Base-by-base conservation (phyloP, 768 basidiomycete species). In the Pisolithus microcarpus region DNA sequence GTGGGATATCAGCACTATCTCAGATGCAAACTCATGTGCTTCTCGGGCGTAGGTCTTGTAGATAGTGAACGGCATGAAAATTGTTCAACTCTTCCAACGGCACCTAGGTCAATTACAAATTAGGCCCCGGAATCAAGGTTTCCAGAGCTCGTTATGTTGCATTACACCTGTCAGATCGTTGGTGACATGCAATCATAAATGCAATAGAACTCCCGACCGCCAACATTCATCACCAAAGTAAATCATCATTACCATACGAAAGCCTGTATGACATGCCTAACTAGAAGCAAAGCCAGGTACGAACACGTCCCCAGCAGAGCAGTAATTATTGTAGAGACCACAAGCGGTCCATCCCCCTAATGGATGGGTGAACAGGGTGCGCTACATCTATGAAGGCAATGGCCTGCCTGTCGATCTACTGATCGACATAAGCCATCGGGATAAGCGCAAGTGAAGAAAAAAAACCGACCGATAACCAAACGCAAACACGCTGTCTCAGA, bases 1-100 rank as follows among this genome's bases (percentile, higher is more conserved):
- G 62, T 98, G 94, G 94, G 80, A 75, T 47, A 78, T 95, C 16
- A 85, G 90, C 58, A 47, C 52, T 5, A 56, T 59, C 42, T n/a
- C 48, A 2, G 43, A 45, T 3, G 39, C 43, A 4, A 23, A 44
- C 34, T 34, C 34, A 1, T 4, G 5, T 11, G 13, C 34, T 13
- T 10, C 13, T 34, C 13, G 15, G 34, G 13, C 13, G 13, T 34
- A 11, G 34, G 11, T 11, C 13, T 34, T 4, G 34, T 34, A 34
- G 13, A 34, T 15, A 34, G 34, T 34, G 13, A 34, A 34, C 34
- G 4, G 13, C 34, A 13, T 13, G 13, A 34, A 34, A n/a, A n/a
- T n/a, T n/a, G n/a, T n/a, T n/a, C n/a, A n/a, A 11, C 34, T 34
- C 2, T 34, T 34, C 34, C 34, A 34, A 34, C 13, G 13, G 34